Evolutionary conservation across 768 basidiomycete species (phyloP), one percentile per base, ranked within the genome.

Genomic region (Imleria badia): DNA sequence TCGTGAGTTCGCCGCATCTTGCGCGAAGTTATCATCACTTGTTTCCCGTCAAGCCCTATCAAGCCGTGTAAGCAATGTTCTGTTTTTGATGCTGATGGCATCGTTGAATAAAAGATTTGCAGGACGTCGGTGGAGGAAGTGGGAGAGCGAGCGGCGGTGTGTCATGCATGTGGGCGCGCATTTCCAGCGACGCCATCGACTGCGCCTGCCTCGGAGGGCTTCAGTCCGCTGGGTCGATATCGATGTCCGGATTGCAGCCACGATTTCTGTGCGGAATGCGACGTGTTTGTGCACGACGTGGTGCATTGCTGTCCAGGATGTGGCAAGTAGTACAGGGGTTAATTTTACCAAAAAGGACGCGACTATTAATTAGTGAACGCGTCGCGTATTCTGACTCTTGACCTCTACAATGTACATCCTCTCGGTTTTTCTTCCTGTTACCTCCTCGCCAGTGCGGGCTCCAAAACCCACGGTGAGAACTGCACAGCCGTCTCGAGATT

Each of bases 1-100:
- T 99, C 60, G 97, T 99, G 57, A 94, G 91, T 71, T 94, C 94
- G 46, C 96, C 97, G 14, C 97, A 98, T 76, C 79, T 99, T 51
- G 97, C 97, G 34, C 78, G 97, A 63, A 98, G 95, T 65, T 96
- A 95, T 68, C 89, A 94, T 60, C 94, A 95, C 68, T 70, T 99
- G 40, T 98, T 99, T 71, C 97, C 97, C 0, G 97, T 98, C 38
- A 91, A 89, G 63, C 78, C 85, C 3, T 98, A 90, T 69, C 75
- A 80, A 50, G 78, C 89, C 17, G 83, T 94, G 94, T 95, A 72
- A 72, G 93, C 81, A 6, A 9, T 33, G n/a, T 5, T 48, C 43
- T 47, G 47, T 23, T 55, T 39, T 45, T 26, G 6, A 23, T 52
- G 22, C 50, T 34, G 6, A 20, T 60, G 15, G 31, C 42, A 39